A percentile compares a stretch with the other conserved stretches of the same genome.
Conservation (phyloP, 2,329 filamentous ascomycete genomes). For the Calonectria pteridis region DNA sequence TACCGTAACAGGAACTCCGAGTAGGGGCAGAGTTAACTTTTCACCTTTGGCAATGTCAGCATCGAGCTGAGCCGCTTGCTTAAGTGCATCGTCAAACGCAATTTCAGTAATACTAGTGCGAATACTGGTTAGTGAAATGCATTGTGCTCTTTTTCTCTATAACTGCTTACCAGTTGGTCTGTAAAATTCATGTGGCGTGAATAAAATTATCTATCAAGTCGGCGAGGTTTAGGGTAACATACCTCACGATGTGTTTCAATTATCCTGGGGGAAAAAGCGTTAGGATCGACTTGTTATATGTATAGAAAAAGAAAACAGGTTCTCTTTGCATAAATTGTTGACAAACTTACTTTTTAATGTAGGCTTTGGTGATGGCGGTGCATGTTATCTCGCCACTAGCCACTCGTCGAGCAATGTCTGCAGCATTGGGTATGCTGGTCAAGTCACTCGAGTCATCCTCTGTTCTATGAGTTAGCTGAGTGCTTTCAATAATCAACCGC, state of each 20-base stretch:
- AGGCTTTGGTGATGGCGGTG: conserved; percentile 11
- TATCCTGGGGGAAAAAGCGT: background rate
- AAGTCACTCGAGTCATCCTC: background rate
- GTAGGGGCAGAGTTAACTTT: conserved; percentile 30
- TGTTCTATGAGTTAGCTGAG: background rate
- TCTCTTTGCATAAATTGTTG: no score
- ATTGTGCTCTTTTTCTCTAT: background rate
- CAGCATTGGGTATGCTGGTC: background rate
- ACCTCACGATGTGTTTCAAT: conserved; percentile 25
- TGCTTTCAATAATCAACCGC: background rate
- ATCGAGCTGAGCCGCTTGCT: conserved; percentile 33
- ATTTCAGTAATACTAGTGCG: conserved; percentile 28
- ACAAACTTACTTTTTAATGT: conserved; percentile 18
- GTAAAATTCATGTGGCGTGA: background rate
- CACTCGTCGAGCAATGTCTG: background rate
- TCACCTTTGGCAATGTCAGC: background rate
- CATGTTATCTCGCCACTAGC: conserved; percentile 1
- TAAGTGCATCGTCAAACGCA: conserved; percentile 35
- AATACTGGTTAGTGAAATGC: background rate
- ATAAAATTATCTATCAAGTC: background rate
- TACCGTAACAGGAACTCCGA: conserved; percentile 40
- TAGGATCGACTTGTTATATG: background rate
- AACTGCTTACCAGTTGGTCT: conserved; percentile 28
- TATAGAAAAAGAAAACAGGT: background rate
- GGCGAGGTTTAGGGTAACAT: background rate